Base-by-base conservation (phyloP, 257 asterid species). In the Oldenlandia corymbosa region DNA sequence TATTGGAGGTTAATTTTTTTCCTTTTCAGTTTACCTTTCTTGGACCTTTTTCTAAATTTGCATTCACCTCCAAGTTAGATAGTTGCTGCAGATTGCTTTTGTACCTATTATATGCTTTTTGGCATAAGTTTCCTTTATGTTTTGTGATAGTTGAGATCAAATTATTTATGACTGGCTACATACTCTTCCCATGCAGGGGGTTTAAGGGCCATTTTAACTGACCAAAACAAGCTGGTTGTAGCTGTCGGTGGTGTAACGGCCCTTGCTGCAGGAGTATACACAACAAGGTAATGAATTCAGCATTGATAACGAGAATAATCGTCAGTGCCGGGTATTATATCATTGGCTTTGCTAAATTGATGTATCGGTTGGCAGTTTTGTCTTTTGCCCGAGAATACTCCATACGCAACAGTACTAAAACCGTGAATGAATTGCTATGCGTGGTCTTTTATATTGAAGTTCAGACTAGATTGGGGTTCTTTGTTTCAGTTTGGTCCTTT, bases 181-280 rank as follows among this genome's bases (percentile, higher is more conserved):
- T 39, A 13, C 64, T 69, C 54, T 27, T 73, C 41, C 57, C 70
- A 52, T 79, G 79, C 79, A 92, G 98, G 98, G 65, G 98, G 97
- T 18, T 67, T 92, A 66, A 77, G 77, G 68, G 95, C 92, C 53
- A 85, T 92, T 76, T 77, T 92, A 70, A 89, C 97, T 0, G 97
- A 89, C 73, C 97, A 92, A 73, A 81, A 92, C 76, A 92, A 89
- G 81, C 66, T 92, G 76, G 88, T 89, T 64, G 97, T 92, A 58
- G 95, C 92, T 69, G 95, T 92, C 54, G 98, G 91, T 58, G 93
- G 98, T 54, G 80, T 87, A 68, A 92, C 98, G 34, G 96, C 97
- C 75, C 97, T 92, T 66, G 97, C 98, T 30, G 98, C 98, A 45
- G 97, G 98, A n/a, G 65, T 92, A 66, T 92, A 86, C 81, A 86